These are phyloP conservation scores for Cutaneotrichosporon sp. DNA, from an alignment of 1,284 basidiomycete species.

Conservation along the genomic window DNA sequence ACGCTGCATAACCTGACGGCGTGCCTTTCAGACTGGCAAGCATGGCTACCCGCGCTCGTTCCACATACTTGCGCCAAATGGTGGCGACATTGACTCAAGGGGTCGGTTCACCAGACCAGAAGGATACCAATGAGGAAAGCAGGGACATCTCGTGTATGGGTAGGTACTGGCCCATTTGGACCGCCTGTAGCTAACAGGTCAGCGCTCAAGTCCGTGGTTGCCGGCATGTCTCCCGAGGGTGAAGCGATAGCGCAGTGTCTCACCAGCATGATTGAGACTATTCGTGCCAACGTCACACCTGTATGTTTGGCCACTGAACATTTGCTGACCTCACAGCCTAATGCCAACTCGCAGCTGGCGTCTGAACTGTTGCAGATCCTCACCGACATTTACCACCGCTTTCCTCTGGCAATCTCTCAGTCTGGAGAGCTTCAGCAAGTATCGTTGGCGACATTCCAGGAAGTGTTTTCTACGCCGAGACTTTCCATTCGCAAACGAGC, in stretches of 20 bases:
- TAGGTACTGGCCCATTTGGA: constrained; percentile 46
- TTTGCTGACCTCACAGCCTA: constrained; percentile 46
- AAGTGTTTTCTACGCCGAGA: constrained; percentile 67
- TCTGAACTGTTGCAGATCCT: constrained; percentile 85
- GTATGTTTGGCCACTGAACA: constrained; percentile 4
- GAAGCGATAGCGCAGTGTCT: background rate
- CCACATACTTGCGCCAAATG: constrained; percentile 74
- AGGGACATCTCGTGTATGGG: constrained; percentile 89
- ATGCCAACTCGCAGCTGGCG: constrained; percentile 69
- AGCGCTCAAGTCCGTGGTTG: constrained; percentile 92
- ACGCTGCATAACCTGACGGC: constrained; percentile 4
- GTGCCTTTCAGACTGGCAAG: constrained; percentile 27
- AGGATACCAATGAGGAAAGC: constrained; percentile 38
- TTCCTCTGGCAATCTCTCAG: constrained; percentile 63
- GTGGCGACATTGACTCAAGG: constrained; percentile 57
- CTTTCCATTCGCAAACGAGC: constrained; percentile 84
- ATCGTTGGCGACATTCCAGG: constrained; percentile 66
- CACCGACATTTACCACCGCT: constrained; percentile 82
- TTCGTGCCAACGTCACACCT: constrained; percentile 61
- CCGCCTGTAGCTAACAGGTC: constrained; percentile 3
- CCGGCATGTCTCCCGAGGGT: constrained; percentile 56
- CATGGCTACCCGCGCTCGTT: constrained; percentile 34
- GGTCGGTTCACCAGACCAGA: constrained; percentile 22
- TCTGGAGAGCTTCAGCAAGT: constrained; percentile 51
- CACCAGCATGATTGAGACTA: constrained; percentile 6